Conservation (phyloP, 768 basidiomycete genomes). For the Boletus coccyginus region DNA sequence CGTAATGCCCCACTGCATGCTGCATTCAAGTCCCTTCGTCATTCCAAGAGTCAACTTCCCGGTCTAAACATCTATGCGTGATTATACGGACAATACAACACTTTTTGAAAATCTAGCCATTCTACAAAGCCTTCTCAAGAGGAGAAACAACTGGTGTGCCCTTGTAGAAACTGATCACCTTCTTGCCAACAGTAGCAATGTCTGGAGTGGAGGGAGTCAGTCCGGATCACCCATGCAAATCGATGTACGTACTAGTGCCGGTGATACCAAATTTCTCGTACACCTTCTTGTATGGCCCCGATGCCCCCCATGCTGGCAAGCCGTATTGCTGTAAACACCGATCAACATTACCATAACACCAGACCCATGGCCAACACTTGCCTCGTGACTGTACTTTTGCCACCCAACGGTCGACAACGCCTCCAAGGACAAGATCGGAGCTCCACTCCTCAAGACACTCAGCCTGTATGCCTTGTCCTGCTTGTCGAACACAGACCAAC, state of each 20-base stretch:
- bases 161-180: conserved; percentile 85
- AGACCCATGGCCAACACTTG: conserved; percentile 17
- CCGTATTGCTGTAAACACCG: conserved; percentile 57
- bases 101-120: not conserved
- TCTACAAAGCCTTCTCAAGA: conserved; percentile 65
- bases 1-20: conserved; percentile 1
- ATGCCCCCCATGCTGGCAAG: conserved; percentile 76
- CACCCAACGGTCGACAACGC: conserved; percentile 82
- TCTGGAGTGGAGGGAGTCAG: conserved; percentile 38
- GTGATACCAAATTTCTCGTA: conserved; percentile 92
- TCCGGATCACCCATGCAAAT: not conserved
- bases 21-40: not conserved
- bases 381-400: conserved; percentile 88
- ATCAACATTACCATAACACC: not conserved
- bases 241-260: conserved; percentile 52
- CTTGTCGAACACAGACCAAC: conserved; percentile 84
- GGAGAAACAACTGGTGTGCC: conserved; percentile 73
- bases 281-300: conserved; percentile 86
- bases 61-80: conserved; percentile 6
- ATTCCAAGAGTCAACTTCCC: not conserved
- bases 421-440: conserved; percentile 87
- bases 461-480: conserved; percentile 79
- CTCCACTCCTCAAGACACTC: conserved; percentile 83
- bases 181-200: conserved; percentile 79
- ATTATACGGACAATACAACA: conserved; percentile 14